A percentile compares a stretch with the other conserved stretches of the same genome.
These are phyloP conservation scores for Batkoa obscura DNA, from an alignment of 371 early-diverging fungal species.

Conservation along the genomic window DNA sequence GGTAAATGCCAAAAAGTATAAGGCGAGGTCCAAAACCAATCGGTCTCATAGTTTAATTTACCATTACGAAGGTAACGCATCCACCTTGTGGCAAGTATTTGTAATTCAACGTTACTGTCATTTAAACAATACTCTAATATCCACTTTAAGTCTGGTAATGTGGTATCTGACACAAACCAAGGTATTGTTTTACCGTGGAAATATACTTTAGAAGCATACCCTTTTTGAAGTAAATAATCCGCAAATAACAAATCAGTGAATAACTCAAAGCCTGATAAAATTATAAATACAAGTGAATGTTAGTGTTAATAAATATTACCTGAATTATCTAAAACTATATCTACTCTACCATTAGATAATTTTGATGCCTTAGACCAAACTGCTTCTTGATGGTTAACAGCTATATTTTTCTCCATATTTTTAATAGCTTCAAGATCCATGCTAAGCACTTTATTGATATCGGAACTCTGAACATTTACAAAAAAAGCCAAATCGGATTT, in stretches of 20 bases:
- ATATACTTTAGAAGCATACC: constrained; percentile 38
- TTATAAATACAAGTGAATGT: background rate
- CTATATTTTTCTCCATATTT: background rate
- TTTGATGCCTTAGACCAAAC: no score
- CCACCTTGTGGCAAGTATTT: background rate
- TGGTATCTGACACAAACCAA: constrained; percentile 88
- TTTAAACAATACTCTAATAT: constrained; percentile 21
- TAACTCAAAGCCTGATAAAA: constrained; percentile 58
- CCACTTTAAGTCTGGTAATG: constrained; percentile 47
- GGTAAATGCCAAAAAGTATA: constrained; percentile 57
- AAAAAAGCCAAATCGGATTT: background rate
- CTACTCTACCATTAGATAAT: constrained; percentile 18
- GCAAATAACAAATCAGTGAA: constrained; percentile 76
- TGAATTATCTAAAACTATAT: constrained; percentile 70
- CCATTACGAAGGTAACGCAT: background rate
- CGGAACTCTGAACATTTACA: background rate
- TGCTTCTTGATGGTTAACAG: no score
- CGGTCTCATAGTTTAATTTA: constrained; percentile 17
- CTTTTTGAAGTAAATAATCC: constrained; percentile 57
- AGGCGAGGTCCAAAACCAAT: constrained; percentile 74
- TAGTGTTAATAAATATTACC: constrained; percentile 18
- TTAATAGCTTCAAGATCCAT: background rate
- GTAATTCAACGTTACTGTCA: constrained; percentile 12
- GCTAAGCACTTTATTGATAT: background rate
- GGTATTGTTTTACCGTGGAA: constrained; percentile 78